Conservation (phyloP, 2,329 filamentous ascomycete genomes). For the Gyromitra esculenta region DNA sequence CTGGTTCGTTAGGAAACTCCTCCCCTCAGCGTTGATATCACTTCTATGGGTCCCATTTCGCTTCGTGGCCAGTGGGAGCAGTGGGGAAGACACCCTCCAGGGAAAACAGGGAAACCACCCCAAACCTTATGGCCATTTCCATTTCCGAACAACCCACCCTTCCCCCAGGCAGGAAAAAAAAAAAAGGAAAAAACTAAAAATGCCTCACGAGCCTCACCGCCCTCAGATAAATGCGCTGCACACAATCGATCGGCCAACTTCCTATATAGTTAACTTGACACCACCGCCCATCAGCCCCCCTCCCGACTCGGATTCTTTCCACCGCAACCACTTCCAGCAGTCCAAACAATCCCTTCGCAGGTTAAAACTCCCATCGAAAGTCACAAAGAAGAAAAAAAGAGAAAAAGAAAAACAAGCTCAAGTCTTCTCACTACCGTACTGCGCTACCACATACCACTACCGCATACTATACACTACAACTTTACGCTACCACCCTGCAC, state of each 20-base stretch:
- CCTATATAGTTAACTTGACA: constrained; percentile 49
- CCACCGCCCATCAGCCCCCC: constrained; percentile 30
- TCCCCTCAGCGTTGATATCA: constrained; percentile 43
- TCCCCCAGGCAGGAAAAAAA: background rate
- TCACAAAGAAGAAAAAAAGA: constrained; percentile 9
- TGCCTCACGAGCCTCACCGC: constrained; percentile 48
- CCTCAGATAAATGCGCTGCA: constrained; percentile 25
- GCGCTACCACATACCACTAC: background rate
- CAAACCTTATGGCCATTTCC: constrained; percentile 49
- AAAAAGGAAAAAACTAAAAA: constrained; percentile 21
- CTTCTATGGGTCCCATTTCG: constrained; percentile 29
- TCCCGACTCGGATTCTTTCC: constrained; percentile 29
- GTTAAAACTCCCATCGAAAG: constrained; percentile 28
- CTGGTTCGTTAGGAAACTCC: constrained; percentile 40
- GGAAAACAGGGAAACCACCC: constrained; percentile 37
- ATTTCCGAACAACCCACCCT: constrained; percentile 41
- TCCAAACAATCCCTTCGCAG: constrained; percentile 14
- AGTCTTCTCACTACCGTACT: background rate
- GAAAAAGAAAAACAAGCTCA: constrained; percentile 2
- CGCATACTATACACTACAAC: background rate
- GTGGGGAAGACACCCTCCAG: constrained; percentile 33
- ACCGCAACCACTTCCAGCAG: constrained; percentile 27
- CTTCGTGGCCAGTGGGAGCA: constrained; percentile 36
- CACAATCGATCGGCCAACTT: constrained; percentile 46
- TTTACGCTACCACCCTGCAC: background rate